phyloP scores from a whole-genome alignment of 2,329 filamentous ascomycete species.

The Clonostachys rhizophaga region DNA sequence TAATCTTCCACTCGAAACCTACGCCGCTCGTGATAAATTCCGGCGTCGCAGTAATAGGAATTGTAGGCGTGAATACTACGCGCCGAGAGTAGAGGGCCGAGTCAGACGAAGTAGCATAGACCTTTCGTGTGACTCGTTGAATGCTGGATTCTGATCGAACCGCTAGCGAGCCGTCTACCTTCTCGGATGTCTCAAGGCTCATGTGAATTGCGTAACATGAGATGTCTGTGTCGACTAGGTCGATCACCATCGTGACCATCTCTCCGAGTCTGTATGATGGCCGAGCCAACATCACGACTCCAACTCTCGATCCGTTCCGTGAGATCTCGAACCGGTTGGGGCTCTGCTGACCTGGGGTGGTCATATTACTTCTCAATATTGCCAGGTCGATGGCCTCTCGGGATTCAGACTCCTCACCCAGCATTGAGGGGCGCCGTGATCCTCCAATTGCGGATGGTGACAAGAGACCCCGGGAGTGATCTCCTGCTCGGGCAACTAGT shows the following conservation, averaged over 20 bases:
- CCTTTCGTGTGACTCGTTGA: conserved; percentile 77
- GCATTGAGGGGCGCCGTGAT: conserved; percentile 49
- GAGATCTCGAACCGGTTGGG: conserved; percentile 95
- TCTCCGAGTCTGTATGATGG: conserved; percentile 89
- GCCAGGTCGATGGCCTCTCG: conserved; percentile 90
- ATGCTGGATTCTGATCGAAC: conserved; percentile 83
- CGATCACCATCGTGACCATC: conserved; percentile 75
- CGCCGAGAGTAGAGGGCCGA: conserved; percentile 77
- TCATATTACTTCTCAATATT: conserved; percentile 76
- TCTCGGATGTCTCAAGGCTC: conserved; percentile 82
- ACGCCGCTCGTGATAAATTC: conserved; percentile 90
- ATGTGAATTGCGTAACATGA: conserved; percentile 83
- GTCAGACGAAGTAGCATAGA: conserved; percentile 74
- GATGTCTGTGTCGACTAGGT: conserved; percentile 74
- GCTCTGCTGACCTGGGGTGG: conserved; percentile 65
- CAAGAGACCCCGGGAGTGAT: conserved; percentile 61
- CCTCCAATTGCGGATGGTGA: conserved; percentile 62
- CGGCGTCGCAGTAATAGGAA: conserved; percentile 79
- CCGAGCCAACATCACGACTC: conserved; percentile 81
- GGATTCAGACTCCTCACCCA: conserved; percentile 55
- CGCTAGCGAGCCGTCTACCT: conserved; percentile 73
- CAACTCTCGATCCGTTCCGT: conserved; percentile 85
- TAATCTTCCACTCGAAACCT: conserved; percentile 80
- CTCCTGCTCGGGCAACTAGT: conserved; percentile 56
- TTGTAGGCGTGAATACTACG: conserved; percentile 75